phyloP scores from a whole-genome alignment of 352 stramenopile species.

The Phytophthora fragariaefolia region DNA sequence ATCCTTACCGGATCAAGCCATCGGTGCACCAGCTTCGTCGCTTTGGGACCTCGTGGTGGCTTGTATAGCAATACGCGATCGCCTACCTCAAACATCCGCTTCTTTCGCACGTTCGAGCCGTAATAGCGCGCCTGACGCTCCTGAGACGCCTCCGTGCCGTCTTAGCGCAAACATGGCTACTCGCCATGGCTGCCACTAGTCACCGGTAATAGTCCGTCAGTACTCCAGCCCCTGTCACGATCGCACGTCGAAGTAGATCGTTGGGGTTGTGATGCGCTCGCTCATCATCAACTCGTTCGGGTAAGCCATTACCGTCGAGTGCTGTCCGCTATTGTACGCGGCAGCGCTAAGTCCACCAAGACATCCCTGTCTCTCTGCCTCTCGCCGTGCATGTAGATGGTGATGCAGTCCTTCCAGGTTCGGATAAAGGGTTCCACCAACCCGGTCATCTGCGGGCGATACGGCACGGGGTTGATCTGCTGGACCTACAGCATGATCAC shows the following conservation, averaged over 20 bases:
- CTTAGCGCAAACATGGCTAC: background rate
- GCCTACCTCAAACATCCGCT: background rate
- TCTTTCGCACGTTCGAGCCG: background rate
- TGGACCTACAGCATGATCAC: background rate
- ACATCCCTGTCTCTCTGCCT: background rate
- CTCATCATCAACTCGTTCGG: conserved; percentile 4
- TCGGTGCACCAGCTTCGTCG: background rate
- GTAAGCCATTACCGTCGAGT: background rate
- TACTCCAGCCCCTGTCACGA: background rate
- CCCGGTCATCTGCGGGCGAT: background rate
- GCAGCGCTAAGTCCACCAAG: background rate
- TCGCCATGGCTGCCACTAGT: background rate
- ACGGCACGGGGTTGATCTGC: background rate
- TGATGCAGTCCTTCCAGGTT: background rate
- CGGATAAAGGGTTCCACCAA: background rate
- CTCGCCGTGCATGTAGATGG: background rate
- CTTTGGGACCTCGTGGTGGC: background rate
- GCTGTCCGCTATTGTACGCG: background rate
- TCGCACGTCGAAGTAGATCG: background rate
- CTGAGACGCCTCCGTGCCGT: background rate
- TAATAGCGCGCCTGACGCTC: background rate
- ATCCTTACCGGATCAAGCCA: background rate
- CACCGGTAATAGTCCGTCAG: background rate
- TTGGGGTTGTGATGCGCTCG: background rate
- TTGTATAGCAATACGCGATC: background rate